A percentile compares a stretch with the other conserved stretches of the same genome.
Conservation (phyloP, 2,329 filamentous ascomycete species). For the Zymoseptoria ardabiliae region DNA sequence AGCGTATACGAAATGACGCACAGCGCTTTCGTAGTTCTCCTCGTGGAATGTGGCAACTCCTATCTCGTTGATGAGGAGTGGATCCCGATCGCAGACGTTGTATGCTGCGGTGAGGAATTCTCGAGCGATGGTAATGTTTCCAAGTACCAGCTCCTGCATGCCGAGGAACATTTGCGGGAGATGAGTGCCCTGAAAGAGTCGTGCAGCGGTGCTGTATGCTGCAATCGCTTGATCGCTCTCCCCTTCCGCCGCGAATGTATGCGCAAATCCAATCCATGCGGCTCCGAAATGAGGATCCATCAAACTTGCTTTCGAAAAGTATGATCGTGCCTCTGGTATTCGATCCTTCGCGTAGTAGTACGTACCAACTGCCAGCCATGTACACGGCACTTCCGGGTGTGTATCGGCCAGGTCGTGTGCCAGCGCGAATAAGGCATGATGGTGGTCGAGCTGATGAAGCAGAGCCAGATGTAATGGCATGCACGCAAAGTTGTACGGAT, state of each 20-base stretch:
- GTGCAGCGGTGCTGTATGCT: slow-evolving; percentile 89
- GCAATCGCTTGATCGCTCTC: slow-evolving; percentile 98
- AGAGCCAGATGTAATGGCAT: slow-evolving; percentile 90
- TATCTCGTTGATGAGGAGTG: slow-evolving; percentile 87
- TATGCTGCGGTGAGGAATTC: slow-evolving; percentile 92
- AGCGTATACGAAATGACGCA: slow-evolving; percentile 69
- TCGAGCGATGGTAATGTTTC: slow-evolving; percentile 87
- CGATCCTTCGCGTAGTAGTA: slow-evolving; percentile 89
- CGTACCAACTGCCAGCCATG: slow-evolving; percentile 88
- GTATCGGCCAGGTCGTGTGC: slow-evolving; percentile 88
- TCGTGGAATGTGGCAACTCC: slow-evolving; percentile 95
- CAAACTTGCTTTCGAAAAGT: slow-evolving; percentile 95
- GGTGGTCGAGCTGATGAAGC: slow-evolving; percentile 77
- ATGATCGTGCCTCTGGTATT: slow-evolving; percentile 86
- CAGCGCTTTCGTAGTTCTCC: slow-evolving; percentile 66
- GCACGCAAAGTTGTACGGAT: slow-evolving; percentile 82
- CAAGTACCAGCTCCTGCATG: slow-evolving; percentile 95
- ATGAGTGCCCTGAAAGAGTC: slow-evolving; percentile 94
- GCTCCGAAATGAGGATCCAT: slow-evolving; percentile 97
- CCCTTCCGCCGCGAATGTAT: slow-evolving; percentile 94
- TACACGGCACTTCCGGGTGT: slow-evolving; percentile 82
- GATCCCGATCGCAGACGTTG: slow-evolving; percentile 73
- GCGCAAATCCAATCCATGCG: slow-evolving; percentile 97
- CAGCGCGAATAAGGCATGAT: slow-evolving; percentile 83
- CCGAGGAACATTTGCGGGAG: slow-evolving; percentile 91